Evolutionary conservation across 345 rosid species (phyloP).

Genomic region (Triadica sebifera): DNA sequence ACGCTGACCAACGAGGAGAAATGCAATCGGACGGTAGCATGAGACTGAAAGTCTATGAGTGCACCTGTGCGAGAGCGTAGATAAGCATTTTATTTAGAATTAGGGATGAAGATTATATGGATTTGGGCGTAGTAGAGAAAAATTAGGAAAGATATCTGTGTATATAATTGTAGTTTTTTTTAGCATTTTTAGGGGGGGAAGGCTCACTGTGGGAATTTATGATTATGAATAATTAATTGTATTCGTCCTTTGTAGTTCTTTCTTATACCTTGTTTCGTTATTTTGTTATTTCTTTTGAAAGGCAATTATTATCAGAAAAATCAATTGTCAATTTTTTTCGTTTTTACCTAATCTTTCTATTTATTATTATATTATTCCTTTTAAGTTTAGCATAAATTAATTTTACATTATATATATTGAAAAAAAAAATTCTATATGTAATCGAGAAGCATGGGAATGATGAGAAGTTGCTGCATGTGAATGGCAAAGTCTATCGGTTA

Average conservation of each 20-base stretch:
- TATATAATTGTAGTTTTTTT: not conserved
- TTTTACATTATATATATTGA: no score
- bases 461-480: no score
- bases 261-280: not conserved
- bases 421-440: no score
- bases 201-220: not conserved
- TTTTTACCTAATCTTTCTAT: no score
- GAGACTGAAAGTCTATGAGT: constrained; percentile 66
- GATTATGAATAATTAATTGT: not conserved
- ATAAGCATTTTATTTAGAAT: not conserved
- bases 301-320: not conserved
- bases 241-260: not conserved
- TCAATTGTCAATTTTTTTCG: not conserved
- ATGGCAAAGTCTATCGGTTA: no score
- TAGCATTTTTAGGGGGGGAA: not conserved
- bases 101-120: not conserved
- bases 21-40: constrained; percentile 36
- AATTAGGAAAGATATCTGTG: not conserved
- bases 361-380: not conserved
- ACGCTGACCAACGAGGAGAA: not conserved
- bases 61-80: constrained; percentile 28
- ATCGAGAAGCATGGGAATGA: no score
- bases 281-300: no score
- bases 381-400: no score
- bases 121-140: not conserved